Evolutionary conservation across 306 rosid genomes (phyloP).

Genomic region (Leucaena leucocephala): DNA sequence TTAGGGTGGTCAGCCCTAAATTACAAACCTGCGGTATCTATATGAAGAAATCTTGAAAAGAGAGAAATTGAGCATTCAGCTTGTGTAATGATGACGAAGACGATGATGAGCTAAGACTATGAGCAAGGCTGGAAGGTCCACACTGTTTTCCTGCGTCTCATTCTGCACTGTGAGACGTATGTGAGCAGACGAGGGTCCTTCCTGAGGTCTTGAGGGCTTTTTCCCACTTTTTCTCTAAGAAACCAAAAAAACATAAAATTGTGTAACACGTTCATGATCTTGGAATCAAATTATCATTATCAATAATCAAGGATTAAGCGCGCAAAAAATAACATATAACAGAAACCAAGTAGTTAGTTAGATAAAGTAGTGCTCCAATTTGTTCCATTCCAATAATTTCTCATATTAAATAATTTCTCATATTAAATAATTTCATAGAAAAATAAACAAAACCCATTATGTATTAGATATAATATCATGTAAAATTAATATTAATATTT

Average conservation of each 20-base stretch:
- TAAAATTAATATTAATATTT: too few relatives aligned
- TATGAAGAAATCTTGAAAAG: background rate
- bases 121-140: background rate
- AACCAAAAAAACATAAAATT: background rate
- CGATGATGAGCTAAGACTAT: background rate
- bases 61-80: background rate
- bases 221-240: background rate
- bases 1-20: slow-evolving; percentile 40
- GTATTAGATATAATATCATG: too few relatives aligned
- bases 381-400: background rate
- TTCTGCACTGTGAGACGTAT: background rate
- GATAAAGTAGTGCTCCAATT: background rate
- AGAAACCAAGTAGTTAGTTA: background rate
- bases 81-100: background rate
- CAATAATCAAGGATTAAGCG: background rate
- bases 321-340: background rate
- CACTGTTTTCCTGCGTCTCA: background rate
- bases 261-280: background rate
- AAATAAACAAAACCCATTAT: too few relatives aligned
- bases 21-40: background rate
- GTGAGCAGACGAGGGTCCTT: background rate
- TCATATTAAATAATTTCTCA: background rate
- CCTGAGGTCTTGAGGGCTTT: background rate
- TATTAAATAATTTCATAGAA: background rate
- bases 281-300: background rate